Conservation (phyloP, 2,329 filamentous ascomycete species). For the Falciphora oryzae region DNA sequence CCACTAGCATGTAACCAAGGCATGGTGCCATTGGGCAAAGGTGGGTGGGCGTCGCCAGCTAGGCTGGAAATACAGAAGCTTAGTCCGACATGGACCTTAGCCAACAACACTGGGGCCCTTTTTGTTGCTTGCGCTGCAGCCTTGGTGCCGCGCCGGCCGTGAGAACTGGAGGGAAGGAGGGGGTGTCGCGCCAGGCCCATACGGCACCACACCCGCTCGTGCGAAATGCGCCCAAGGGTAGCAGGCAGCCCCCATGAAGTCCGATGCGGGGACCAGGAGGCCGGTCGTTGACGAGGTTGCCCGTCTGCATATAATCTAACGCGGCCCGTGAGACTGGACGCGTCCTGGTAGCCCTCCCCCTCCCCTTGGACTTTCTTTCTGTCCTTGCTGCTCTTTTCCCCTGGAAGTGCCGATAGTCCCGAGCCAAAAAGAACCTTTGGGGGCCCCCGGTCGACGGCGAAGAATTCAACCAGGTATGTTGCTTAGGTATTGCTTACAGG, state of each 20-base stretch:
- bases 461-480: neutral
- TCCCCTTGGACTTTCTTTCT: neutral
- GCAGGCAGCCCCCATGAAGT: neutral
- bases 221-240: neutral
- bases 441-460: neutral
- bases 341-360: neutral
- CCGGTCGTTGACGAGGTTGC: neutral
- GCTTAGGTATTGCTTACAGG: neutral
- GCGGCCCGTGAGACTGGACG: neutral
- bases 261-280: neutral
- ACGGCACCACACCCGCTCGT: neutral
- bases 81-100: neutral
- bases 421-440: neutral
- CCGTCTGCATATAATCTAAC: neutral
- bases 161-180: too few relatives aligned
- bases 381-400: neutral
- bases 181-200: neutral
- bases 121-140: too few relatives aligned
- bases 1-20: neutral
- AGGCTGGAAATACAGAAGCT: neutral
- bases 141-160: neutral
- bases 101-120: neutral
- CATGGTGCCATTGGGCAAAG: neutral
- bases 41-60: too few relatives aligned
- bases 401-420: neutral